Evolutionary conservation across 1,284 basidiomycete species (phyloP), one percentile per base, ranked within the genome.

Genomic region (Quambalaria eucalypti): DNA sequence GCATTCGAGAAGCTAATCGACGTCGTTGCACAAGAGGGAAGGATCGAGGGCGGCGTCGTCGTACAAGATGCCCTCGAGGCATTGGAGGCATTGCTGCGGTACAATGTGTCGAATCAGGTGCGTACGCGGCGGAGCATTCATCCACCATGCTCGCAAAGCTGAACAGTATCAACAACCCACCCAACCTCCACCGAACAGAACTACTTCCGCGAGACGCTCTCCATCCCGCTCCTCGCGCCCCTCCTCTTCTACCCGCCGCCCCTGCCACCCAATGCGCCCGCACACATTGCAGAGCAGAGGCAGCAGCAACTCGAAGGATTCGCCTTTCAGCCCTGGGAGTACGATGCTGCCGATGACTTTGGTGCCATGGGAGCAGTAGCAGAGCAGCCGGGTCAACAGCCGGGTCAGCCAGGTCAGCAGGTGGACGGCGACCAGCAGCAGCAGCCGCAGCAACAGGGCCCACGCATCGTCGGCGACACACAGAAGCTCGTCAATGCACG

Each of bases 101-200:
- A 90, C 79, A 97, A 99, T 76, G 84, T 86, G 26, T 93, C 91
- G 2, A 98, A 97, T 77, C 91, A 95, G 81, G 90, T 88, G 51
- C 52, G 57, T 28, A 33, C 16, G 3, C 14, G 21, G 23, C 39
- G 50, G 10, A n/a, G n/a, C n/a, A n/a, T n/a, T n/a, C n/a, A n/a
- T n/a, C n/a, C n/a, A n/a, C n/a, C n/a, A n/a, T n/a, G n/a, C n/a
- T n/a, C n/a, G n/a, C n/a, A n/a, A n/a, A n/a, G n/a, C n/a, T n/a
- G n/a, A n/a, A n/a, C n/a, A n/a, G n/a, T n/a, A n/a, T n/a, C n/a
- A n/a, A n/a, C n/a, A n/a, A n/a, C n/a, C n/a, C 31, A 36, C n/a
- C 25, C 19, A 4, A 8, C 8, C 30, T 46, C 30, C 21, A n/a
- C 29, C 28, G 19, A 9, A 12, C 40, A 95, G 89, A 96, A 91